A percentile compares a stretch with the other conserved stretches of the same genome.
Evolutionary conservation across 2,329 filamentous ascomycete species (phyloP).

Genomic region (Paramyrothecium sp.): DNA sequence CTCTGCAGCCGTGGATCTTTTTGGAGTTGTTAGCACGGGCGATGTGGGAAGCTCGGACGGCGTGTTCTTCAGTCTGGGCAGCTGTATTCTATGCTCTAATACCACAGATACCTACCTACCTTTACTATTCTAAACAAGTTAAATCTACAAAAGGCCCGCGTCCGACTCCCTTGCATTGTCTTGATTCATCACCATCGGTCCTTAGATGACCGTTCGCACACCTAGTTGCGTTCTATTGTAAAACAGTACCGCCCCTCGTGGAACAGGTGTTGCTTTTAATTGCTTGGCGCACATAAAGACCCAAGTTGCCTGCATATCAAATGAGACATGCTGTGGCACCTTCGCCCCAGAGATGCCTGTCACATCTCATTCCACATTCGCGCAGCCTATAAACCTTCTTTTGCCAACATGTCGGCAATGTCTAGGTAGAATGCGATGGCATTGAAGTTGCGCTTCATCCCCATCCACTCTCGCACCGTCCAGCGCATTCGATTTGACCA

Average conservation of each 20-base stretch:
- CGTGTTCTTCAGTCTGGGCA: constrained; percentile 22
- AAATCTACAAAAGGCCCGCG: background rate
- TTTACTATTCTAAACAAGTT: background rate
- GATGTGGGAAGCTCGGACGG: background rate
- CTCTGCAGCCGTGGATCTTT: background rate
- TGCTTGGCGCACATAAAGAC: background rate
- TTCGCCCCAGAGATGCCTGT: background rate
- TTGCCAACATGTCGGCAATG: constrained; percentile 69
- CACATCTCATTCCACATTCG: background rate
- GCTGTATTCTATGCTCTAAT: constrained; percentile 30
- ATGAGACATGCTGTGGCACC: background rate
- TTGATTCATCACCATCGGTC: background rate
- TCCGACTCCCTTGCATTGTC: background rate
- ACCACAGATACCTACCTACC: constrained; percentile 29
- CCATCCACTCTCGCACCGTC: constrained; percentile 50
- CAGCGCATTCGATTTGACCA: constrained; percentile 63
- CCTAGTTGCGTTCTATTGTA: no score
- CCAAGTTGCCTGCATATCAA: background rate
- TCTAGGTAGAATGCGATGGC: constrained; percentile 67
- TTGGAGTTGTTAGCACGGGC: background rate
- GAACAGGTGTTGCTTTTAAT: background rate
- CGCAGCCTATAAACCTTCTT: constrained; percentile 47
- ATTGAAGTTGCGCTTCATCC: constrained; percentile 59
- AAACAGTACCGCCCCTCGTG: no score
- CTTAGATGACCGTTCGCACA: no score